Evolutionary conservation across 2,329 filamentous ascomycete species (phyloP), one percentile per base, ranked within the genome.

Genomic region (Botrytis paeoniae): DNA sequence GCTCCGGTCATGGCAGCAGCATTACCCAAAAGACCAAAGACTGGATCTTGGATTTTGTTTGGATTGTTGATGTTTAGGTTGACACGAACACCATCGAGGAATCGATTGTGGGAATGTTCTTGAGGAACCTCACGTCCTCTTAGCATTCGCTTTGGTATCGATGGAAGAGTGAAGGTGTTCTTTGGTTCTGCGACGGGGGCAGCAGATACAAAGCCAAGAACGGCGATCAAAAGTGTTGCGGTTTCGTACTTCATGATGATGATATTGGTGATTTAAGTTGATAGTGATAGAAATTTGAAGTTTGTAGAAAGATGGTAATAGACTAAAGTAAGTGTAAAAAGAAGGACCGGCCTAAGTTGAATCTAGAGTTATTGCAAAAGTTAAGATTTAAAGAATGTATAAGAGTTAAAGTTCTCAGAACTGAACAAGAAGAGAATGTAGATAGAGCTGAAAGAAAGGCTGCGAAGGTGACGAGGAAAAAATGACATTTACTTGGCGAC

Each of bases 21-120:
- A 73, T 85, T 83, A 73, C 88, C 89, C 29, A 87, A 82, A 32
- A 87, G 84, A 73, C 83, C 85, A 76, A 88, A 88, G 64, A 88
- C 81, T 22, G 85, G 80, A 76, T 86, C 85, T 62, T 78, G 66
- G 72, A 88, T 86, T 16, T 82, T 79, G 74, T 83, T 83, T 1
- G 86, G 86, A 79, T 88, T 86, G 70, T 84, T 85, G 77, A 87
- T 78, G 73, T 81, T 76, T 48, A 89, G 78, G 70, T 83, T 81
- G 35, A 80, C 80, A 75, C 84, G 81, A 75, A 86, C 84, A 63
- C 82, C 82, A 43, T 80, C 79, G 65, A 89, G 79, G 78, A 87
- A 83, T 75, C 84, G 82, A 73, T 85, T 80, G 80, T 89, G 87
- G 18, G 86, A 86, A 77, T 88, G 86, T 75, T 89, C 87, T 78